These are phyloP conservation scores for Fusarium pseudonygamai DNA, from an alignment of 2,329 filamentous ascomycete species.

Conservation along the genomic window DNA sequence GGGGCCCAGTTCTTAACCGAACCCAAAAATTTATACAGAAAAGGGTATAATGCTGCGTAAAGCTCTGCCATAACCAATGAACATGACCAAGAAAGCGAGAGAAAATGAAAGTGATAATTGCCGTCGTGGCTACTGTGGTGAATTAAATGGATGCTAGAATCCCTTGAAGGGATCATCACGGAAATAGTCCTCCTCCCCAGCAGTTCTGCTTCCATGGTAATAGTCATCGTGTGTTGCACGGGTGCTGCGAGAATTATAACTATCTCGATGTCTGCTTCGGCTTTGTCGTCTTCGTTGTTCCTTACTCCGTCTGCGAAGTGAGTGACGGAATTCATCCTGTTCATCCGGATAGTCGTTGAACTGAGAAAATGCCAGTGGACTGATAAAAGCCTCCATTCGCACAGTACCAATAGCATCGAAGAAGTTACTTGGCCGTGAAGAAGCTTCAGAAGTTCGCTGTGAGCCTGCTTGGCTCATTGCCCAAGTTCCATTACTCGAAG, in stretches of 20 bases:
- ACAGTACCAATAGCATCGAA: slow-evolving; percentile 92
- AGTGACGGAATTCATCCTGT: slow-evolving; percentile 59
- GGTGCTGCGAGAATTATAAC: slow-evolving; percentile 57
- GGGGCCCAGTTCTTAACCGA: not conserved
- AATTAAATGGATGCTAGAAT: slow-evolving; percentile 55
- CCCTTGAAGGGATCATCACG: slow-evolving; percentile 70
- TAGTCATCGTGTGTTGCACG: slow-evolving; percentile 57
- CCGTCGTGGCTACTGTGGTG: slow-evolving; percentile 12
- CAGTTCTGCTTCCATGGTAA: slow-evolving; percentile 57
- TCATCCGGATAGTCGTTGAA: slow-evolving; percentile 60
- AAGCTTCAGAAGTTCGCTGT: slow-evolving; percentile 65
- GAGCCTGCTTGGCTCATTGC: slow-evolving; percentile 57
- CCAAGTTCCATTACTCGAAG: slow-evolving; percentile 56
- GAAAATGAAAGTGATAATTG: slow-evolving; percentile 18
- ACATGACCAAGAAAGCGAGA: slow-evolving; percentile 24
- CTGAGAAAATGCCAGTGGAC: slow-evolving; percentile 62
- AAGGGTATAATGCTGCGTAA: slow-evolving; percentile 37
- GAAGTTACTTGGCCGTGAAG: slow-evolving; percentile 68
- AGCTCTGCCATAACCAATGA: slow-evolving; percentile 13
- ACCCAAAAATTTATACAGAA: slow-evolving; percentile 38
- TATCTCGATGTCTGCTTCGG: slow-evolving; percentile 64
- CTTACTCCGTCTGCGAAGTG: slow-evolving; percentile 63
- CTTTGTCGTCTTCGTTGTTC: slow-evolving; percentile 63
- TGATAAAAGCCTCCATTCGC: slow-evolving; percentile 97
- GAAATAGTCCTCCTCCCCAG: slow-evolving; percentile 65